phyloP scores from a whole-genome alignment of 768 basidiomycete genomes.

The Tephrocybe sp. region DNA sequence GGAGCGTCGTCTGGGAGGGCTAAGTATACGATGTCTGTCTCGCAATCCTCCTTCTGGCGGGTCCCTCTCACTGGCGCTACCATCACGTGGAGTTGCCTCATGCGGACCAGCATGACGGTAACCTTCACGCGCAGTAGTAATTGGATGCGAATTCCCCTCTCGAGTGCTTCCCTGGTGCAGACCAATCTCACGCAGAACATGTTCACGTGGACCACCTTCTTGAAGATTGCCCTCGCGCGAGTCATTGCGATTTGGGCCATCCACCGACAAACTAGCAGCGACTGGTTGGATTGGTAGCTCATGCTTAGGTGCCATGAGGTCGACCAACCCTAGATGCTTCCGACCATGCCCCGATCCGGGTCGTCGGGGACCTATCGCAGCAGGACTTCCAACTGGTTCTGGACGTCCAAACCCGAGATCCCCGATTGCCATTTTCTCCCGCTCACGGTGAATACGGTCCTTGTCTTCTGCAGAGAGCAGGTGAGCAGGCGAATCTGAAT shows the following conservation, averaged over 20 bases:
- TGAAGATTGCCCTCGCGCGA: not conserved
- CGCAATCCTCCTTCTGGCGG: conserved; percentile 20
- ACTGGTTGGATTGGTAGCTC: not conserved
- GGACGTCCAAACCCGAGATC: conserved; percentile 32
- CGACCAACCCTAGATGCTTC: conserved; percentile 14
- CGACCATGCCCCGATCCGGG: conserved; percentile 24
- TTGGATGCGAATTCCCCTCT: not conserved
- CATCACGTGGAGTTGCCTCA: not conserved
- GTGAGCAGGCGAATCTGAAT: conserved; percentile 36
- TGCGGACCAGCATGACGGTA: not conserved
- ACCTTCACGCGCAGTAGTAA: not conserved
- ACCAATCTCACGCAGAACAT: not conserved
- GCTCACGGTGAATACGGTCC: conserved; percentile 29
- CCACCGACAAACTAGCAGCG: not conserved
- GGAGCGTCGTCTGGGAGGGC: conserved; percentile 38
- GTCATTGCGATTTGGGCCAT: not conserved
- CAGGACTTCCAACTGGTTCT: conserved; percentile 22
- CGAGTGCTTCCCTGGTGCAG: not conserved
- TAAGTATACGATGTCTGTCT: conserved; percentile 21
- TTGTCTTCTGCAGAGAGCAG: conserved; percentile 25
- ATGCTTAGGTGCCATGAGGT: conserved; percentile 11
- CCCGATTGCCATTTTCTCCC: conserved; percentile 31
- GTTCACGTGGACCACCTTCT: not conserved
- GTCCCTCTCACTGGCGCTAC: not conserved
- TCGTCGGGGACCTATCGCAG: conserved; percentile 18